Percentiles rank a stretch among this genome's conserved stretches.
Evolutionary conservation across 345 rosid genomes (phyloP).

Genomic region (Erucastrum elatum): DNA sequence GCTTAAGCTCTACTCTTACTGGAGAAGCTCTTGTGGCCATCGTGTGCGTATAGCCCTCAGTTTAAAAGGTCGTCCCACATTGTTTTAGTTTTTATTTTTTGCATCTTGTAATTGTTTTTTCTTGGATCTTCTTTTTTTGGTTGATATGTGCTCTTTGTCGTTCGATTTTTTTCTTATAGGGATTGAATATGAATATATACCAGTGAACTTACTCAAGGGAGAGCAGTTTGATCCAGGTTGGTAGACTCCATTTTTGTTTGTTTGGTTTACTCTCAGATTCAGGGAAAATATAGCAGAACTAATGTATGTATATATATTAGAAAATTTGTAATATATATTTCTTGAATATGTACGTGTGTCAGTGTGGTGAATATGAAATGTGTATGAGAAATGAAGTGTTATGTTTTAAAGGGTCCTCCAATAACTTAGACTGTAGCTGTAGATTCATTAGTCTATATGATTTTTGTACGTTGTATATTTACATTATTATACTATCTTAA

Average conservation of each 20-base stretch:
- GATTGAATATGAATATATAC: constrained; percentile 59
- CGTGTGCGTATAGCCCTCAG: constrained; percentile 79
- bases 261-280: background rate
- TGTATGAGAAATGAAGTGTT: background rate
- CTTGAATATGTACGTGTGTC: background rate
- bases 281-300: background rate
- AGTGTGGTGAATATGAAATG: background rate
- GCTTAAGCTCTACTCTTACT: constrained; percentile 60
- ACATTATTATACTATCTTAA: background rate
- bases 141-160: background rate
- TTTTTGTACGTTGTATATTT: background rate
- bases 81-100: background rate
- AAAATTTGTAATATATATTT: background rate
- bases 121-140: background rate
- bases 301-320: background rate
- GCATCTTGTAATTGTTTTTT: background rate
- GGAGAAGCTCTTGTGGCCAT: constrained; percentile 71
- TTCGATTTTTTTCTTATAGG: constrained; percentile 41
- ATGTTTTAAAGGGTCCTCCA: background rate
- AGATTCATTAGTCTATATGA: background rate
- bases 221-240: constrained; percentile 65
- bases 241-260: background rate
- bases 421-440: background rate
- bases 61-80: constrained; percentile 53
- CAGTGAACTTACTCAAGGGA: constrained; percentile 60